These are phyloP conservation scores for Pyrenophora teres DNA, from an alignment of 2,329 filamentous ascomycete genomes.

Conservation along the genomic window DNA sequence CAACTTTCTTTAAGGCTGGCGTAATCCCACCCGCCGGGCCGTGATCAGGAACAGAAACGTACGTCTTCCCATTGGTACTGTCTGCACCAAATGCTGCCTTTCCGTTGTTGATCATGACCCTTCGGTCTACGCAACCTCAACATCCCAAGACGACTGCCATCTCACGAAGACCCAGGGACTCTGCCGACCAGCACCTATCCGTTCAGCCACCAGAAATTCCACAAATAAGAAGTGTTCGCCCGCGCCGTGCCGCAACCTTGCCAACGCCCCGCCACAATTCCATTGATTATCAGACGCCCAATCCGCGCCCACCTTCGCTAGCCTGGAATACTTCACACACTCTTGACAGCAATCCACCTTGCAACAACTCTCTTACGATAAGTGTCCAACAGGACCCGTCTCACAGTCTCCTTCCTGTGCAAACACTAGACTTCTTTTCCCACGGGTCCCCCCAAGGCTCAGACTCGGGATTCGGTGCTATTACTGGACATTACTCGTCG, in stretches of 20 bases:
- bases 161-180: conserved; percentile 44
- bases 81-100: conserved; percentile 35
- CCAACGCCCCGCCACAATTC: conserved; percentile 37
- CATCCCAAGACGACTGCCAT: conserved; percentile 37
- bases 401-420: conserved; percentile 20
- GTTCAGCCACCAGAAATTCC: conserved; percentile 38
- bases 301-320: conserved; percentile 28
- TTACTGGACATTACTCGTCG: conserved; percentile 14
- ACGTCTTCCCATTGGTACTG: conserved; percentile 42
- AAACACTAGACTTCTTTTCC: conserved; percentile 23
- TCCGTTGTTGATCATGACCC: conserved; percentile 42
- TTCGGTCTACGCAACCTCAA: conserved; percentile 36
- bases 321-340: conserved; percentile 30
- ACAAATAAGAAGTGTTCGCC: conserved; percentile 34
- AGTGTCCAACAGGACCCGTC: conserved; percentile 20
- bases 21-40: conserved; percentile 30
- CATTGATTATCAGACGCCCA: conserved; percentile 34
- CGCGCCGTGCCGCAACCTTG: conserved; percentile 42
- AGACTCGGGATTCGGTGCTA: conserved; percentile 16
- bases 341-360: conserved; percentile 24
- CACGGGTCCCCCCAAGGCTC: conserved; percentile 26
- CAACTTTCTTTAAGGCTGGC: conserved; percentile 37
- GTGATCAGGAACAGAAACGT: conserved; percentile 38
- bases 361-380: conserved; percentile 25
- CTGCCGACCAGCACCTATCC: conserved; percentile 36